Evolutionary conservation across 305 asterid genomes (phyloP).

Genomic region (Caryopteris hybrid): DNA sequence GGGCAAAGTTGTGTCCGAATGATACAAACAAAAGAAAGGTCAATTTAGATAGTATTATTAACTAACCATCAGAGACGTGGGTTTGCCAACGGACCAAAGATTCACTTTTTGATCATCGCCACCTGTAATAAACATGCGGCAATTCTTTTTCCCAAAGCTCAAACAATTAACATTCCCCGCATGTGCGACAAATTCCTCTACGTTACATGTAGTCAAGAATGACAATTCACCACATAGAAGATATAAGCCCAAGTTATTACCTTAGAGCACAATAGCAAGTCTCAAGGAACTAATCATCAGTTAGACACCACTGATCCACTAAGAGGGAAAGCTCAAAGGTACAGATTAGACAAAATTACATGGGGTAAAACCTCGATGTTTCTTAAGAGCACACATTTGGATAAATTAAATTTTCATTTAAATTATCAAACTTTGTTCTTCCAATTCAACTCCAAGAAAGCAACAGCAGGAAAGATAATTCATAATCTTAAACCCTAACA

Average conservation of each 20-base stretch:
- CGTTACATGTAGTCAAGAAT: slow-evolving; percentile 54
- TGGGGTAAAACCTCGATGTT: not conserved
- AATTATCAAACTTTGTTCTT: not conserved
- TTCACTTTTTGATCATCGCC: slow-evolving; percentile 97
- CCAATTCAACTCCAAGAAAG: slow-evolving; percentile 3
- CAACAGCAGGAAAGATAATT: not conserved
- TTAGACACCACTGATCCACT: not conserved
- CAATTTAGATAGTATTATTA: not conserved
- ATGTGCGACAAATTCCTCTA: slow-evolving; percentile 99
- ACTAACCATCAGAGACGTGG: slow-evolving; percentile 74
- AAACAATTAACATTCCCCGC: slow-evolving; percentile 93
- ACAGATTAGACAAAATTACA: not conserved
- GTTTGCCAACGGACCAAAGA: slow-evolving; percentile 94
- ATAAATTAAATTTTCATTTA: not conserved
- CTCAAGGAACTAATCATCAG: not conserved
- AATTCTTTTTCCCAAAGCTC: slow-evolving; percentile 88
- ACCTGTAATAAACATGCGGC: slow-evolving; percentile 79
- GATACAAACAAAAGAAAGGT: not conserved
- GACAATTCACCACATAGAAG: slow-evolving; percentile 21
- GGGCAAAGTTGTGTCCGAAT: not conserved
- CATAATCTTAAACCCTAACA: slow-evolving; percentile 1
- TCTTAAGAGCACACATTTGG: slow-evolving; percentile 1
- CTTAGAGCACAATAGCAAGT: slow-evolving; percentile 1
- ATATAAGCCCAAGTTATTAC: slow-evolving; percentile 2
- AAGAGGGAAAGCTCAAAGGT: not conserved